Base-by-base conservation (phyloP, 345 rosid species). In the Corchorus olitorius region DNA sequence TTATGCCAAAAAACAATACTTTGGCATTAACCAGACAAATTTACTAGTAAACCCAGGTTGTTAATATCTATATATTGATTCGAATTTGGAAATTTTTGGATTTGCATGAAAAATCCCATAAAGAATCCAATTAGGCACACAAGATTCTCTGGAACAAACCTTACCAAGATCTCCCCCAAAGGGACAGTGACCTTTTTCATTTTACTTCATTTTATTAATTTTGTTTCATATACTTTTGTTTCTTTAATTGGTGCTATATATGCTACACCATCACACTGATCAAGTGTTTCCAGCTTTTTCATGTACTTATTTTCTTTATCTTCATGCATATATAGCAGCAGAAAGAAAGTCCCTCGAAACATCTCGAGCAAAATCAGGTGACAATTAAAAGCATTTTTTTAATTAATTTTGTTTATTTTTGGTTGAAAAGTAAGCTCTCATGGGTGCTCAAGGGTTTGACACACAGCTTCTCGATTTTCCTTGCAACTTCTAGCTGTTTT, bases 401-500 rank as follows among this genome's bases (percentile, higher is more conserved):
- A 55, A 55, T 70, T 27, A 16, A 27, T 72, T 35, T n/a, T 15
- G 11, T 54, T 58, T 33, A 17, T 17, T n/a, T 65, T 63, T 74
- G 27, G 14, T 46, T 46, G 49, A 8, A 64, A 64, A 64, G 39
- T 46, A 37, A 64, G 4, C 17, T 8, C 48, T 17, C 14, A 58
- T 20, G 34, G 15, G 76, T 60, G 69, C 37, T 61, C 33, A 17
- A 19, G 22, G 59, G 52, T 74, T 74, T 73, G 60, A 74, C 59
- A 27, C 27, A 27, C 27, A 46, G 69, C 52, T 65, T 77, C 7
- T 20, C 39, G 46, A 65, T 71, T 70, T 75, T 34, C 70, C 75
- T 79, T 64, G 56, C 61, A 63, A 55, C 46, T 73, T 62, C 65
- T 49, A 35, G 19, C 64, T 50, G 81, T 12, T 55, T 34, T 69